Percentiles rank a stretch among this genome's conserved stretches.
Conservation (phyloP, 2,329 filamentous ascomycete species). For the Penicillium brevicompactum region DNA sequence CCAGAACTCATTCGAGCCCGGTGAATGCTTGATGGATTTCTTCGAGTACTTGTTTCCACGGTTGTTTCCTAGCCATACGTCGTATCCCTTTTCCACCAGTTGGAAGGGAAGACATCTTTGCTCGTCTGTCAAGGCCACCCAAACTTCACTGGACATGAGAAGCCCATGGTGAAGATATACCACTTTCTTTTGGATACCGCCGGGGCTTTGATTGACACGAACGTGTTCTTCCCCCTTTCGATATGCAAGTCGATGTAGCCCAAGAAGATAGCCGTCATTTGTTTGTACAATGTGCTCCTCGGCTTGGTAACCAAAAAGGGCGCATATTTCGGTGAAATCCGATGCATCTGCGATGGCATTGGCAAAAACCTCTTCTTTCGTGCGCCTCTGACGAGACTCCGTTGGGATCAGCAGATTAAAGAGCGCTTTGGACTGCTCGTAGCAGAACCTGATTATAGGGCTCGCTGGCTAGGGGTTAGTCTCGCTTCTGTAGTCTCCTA, state of each 20-base stretch:
- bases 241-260: conserved; percentile 84
- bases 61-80: conserved; percentile 98
- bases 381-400: conserved; percentile 67
- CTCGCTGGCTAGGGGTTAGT: conserved; percentile 57
- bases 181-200: conserved; percentile 75
- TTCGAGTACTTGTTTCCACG: conserved; percentile 99
- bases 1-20: conserved; percentile 81
- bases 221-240: conserved; percentile 77
- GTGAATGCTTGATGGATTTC: conserved; percentile 77
- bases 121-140: conserved; percentile 88
- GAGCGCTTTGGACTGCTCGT: conserved; percentile 75
- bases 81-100: conserved; percentile 86
- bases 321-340: conserved; percentile 94
- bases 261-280: conserved; percentile 87
- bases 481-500: background rate
- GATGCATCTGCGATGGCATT: conserved; percentile 79
- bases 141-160: conserved; percentile 98
- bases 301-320: conserved; percentile 84
- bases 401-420: conserved; percentile 79
- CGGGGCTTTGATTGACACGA: conserved; percentile 69
- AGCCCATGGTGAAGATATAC: conserved; percentile 94
- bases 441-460: conserved; percentile 79
- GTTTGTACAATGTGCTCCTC: conserved; percentile 98
- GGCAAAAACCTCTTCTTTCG: conserved; percentile 70
- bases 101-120: conserved; percentile 85